Evolutionary conservation across 495 filamentous ascomycete species (phyloP).

Genomic region (Penicilliopsis zonata): DNA sequence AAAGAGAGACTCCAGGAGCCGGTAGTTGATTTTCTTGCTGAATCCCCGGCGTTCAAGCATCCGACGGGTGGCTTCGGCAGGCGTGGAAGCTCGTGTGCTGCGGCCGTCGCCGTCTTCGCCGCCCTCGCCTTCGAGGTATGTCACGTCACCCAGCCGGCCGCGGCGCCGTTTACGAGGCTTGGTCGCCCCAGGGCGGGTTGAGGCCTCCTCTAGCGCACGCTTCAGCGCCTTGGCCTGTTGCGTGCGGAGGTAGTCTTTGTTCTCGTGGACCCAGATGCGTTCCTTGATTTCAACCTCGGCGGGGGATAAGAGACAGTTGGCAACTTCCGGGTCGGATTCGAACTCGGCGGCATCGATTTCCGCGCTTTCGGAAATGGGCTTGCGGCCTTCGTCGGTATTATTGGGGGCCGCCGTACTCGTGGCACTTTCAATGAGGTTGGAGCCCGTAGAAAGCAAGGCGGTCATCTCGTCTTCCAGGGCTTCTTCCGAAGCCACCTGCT

Average conservation of each 20-base stretch:
- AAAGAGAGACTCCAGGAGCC: slow-evolving; percentile 41
- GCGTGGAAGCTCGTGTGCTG: slow-evolving; percentile 31
- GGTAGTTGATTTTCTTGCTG: slow-evolving; percentile 79
- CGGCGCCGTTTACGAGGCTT: slow-evolving; percentile 35
- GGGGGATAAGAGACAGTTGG: slow-evolving; percentile 57
- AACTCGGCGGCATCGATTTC: slow-evolving; percentile 67
- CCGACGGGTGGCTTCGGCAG: slow-evolving; percentile 61
- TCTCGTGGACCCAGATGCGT: slow-evolving; percentile 83
- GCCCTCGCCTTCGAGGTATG: slow-evolving; percentile 32
- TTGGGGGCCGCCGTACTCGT: slow-evolving; percentile 2
- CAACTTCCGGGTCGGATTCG: slow-evolving; percentile 65
- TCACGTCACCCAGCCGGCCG: slow-evolving; percentile 38
- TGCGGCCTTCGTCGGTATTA: slow-evolving; percentile 5
- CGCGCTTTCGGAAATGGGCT: slow-evolving; percentile 28
- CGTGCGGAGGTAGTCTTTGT: slow-evolving; percentile 76
- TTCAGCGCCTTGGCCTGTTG: slow-evolving; percentile 67
- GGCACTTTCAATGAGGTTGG: slow-evolving; percentile 24
- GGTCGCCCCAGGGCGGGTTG: slow-evolving; percentile 31
- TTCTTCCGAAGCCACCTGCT: slow-evolving; percentile 31
- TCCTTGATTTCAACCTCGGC: slow-evolving; percentile 70
- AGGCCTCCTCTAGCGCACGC: slow-evolving; percentile 43
- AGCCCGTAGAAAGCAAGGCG: slow-evolving; percentile 23
- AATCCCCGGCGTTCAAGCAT: slow-evolving; percentile 62
- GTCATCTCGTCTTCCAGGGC: slow-evolving; percentile 33
- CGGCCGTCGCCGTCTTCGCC: slow-evolving; percentile 26